A percentile compares a stretch with the other conserved stretches of the same genome.
phyloP scores from a whole-genome alignment of 2,329 filamentous ascomycete genomes.

The Lecanicillium sp. region DNA sequence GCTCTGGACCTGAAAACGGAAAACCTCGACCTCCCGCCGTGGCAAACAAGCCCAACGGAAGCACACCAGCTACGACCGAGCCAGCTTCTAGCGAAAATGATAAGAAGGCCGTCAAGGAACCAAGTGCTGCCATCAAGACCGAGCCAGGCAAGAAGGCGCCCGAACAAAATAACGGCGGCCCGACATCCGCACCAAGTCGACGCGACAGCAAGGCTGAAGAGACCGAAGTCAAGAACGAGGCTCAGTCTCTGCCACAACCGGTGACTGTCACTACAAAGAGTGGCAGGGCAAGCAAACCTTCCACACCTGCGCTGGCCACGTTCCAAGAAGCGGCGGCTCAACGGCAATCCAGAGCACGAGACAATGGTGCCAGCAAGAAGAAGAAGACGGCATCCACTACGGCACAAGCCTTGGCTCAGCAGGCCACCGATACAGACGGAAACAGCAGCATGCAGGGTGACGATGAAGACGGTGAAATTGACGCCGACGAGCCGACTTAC shows the following conservation, averaged over 20 bases:
- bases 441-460: slow-evolving; percentile 32
- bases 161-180: slow-evolving; percentile 19
- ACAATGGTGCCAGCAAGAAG: slow-evolving; percentile 41
- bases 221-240: slow-evolving; percentile 31
- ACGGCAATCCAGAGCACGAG: slow-evolving; percentile 42
- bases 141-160: slow-evolving; percentile 26
- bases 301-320: slow-evolving; percentile 52
- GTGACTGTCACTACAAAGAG: slow-evolving; percentile 54
- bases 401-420: slow-evolving; percentile 26
- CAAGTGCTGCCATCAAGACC: slow-evolving; percentile 21
- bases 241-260: slow-evolving; percentile 34
- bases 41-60: slow-evolving; percentile 15
- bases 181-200: slow-evolving; percentile 24
- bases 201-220: slow-evolving; percentile 36
- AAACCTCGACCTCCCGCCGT: slow-evolving; percentile 44
- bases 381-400: slow-evolving; percentile 45
- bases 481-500: slow-evolving; percentile 65
- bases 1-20: slow-evolving; percentile 47
- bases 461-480: slow-evolving; percentile 49
- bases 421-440: slow-evolving; percentile 31
- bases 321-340: slow-evolving; percentile 51
- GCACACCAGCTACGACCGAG: slow-evolving; percentile 8
- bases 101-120: slow-evolving; percentile 44
- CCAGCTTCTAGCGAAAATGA: slow-evolving; percentile 28
- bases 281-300: slow-evolving; percentile 58